Conservation (phyloP, 2,329 filamentous ascomycete species). For the Colletotrichum ledebouriae region DNA sequence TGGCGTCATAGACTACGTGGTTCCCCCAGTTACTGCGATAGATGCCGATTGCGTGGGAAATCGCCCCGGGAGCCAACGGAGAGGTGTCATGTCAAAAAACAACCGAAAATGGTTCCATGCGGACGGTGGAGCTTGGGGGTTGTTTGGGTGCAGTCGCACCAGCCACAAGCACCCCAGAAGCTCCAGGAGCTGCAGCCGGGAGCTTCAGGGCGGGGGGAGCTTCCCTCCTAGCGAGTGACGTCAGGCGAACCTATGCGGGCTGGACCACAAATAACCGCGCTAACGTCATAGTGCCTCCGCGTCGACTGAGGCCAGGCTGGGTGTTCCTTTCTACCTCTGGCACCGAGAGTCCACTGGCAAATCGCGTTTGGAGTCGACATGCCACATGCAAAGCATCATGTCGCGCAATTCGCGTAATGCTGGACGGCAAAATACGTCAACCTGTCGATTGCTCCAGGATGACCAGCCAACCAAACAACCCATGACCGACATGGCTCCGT, state of each 20-base stretch:
- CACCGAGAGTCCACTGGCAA: constrained; percentile 8
- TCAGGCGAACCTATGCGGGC: constrained; percentile 15
- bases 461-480: constrained; percentile 34
- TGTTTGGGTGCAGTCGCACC: constrained; percentile 29
- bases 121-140: constrained; percentile 6
- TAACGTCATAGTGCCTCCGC: constrained; percentile 37
- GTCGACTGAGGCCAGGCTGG: constrained; percentile 21
- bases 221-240: constrained; percentile 15
- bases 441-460: constrained; percentile 29
- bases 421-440: constrained; percentile 34
- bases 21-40: constrained; percentile 6
- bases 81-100: constrained; percentile 24
- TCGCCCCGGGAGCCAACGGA: constrained; percentile 18
- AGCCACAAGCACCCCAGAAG: constrained; percentile 29
- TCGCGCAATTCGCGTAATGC: constrained; percentile 33
- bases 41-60: constrained; percentile 21
- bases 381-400: constrained; percentile 33
- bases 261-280: constrained; percentile 23
- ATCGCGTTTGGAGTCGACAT: constrained; percentile 31
- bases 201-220: constrained; percentile 5
- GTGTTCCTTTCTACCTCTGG: constrained; percentile 9
- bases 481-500: constrained; percentile 13
- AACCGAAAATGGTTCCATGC: constrained; percentile 29
- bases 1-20: constrained; percentile 40
- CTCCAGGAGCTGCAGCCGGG: constrained; percentile 24